Base-by-base conservation (phyloP, 768 basidiomycete genomes). In the Kwoniella dendrophila region DNA sequence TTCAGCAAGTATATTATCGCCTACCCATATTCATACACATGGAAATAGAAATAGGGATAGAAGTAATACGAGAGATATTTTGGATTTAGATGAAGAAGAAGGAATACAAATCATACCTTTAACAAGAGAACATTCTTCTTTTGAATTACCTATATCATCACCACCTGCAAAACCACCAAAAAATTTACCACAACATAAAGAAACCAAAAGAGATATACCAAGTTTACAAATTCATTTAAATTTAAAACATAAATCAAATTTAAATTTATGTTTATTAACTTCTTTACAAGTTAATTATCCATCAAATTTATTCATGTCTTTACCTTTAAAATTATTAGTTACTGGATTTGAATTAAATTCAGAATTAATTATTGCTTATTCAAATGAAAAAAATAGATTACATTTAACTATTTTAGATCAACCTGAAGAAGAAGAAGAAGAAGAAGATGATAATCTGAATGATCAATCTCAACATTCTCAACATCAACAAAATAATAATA, bases 261-360 rank as follows among this genome's bases (percentile, higher is more conserved):
- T 98, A 8, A 88, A 90, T 16, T 83, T 99, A 68, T 90, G 90
- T 7, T 83, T 99, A 57, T 87, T 90, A 30, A 98, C 96, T 0
- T 94, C 92, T 8, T 84, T 98, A 27, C 85, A 93, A 64, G 93
- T 99, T 80, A 96, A 99, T 80, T 97, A 98, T 77, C 96, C 96
- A 4, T 92, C 92, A 0, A 88, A 89, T 0, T 85, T 89, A 77
- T 98, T 99, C 83, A 97, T 99, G 94, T 88, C 90, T 14, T 84
- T 99, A 26, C 96, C 96, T 6, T 90, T 99, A 78, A 89, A 90
- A 72, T 86, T 98, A 56, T 89, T 88, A n/a, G 86, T 98, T 27
- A 94, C 89, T 0, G 90, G 91, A 0, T 83, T 98, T 60, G 82
- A 92, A 14, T 90, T 98, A 78, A 84, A 84, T 12, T 91, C 90